These are phyloP conservation scores for Arabis hirsuta DNA, from an alignment of 345 rosid genomes.

Conservation along the genomic window DNA sequence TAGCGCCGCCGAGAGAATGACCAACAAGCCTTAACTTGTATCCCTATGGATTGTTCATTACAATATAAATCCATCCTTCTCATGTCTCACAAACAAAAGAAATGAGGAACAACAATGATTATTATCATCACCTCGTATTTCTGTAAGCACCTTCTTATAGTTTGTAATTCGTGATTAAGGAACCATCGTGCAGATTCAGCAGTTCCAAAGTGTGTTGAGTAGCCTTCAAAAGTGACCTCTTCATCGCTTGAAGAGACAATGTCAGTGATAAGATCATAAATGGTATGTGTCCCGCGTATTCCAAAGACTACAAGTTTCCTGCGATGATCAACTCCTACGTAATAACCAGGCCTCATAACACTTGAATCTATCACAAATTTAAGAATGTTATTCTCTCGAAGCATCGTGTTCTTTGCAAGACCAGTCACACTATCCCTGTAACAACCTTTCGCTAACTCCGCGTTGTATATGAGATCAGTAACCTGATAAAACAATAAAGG, in stretches of 20 bases:
- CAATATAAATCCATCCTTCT: constrained; percentile 43
- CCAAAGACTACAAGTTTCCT: constrained; percentile 76
- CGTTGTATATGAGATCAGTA: constrained; percentile 80
- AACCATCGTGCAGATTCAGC: constrained; percentile 98
- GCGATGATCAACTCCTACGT: constrained; percentile 72
- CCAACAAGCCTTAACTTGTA: constrained; percentile 94
- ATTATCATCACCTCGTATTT: constrained; percentile 60
- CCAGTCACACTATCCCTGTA: constrained; percentile 59
- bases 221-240: constrained; percentile 89
- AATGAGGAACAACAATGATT: constrained; percentile 23
- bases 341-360: constrained; percentile 95
- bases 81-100: constrained; percentile 14
- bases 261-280: constrained; percentile 83
- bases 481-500: constrained; percentile 48
- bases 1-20: constrained; percentile 96
- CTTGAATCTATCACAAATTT: constrained; percentile 76
- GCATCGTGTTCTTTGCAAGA: constrained; percentile 80
- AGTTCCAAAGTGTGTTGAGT: constrained; percentile 92
- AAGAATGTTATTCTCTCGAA: constrained; percentile 70
- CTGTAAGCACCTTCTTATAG: constrained; percentile 69
- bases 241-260: constrained; percentile 81
- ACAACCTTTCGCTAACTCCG: constrained; percentile 81
- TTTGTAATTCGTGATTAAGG: constrained; percentile 74
- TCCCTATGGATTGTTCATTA: constrained; percentile 59
- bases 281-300: constrained; percentile 89